Base-by-base conservation (phyloP, 179 eudicot genomes). In the Sideroxylon spinosum region DNA sequence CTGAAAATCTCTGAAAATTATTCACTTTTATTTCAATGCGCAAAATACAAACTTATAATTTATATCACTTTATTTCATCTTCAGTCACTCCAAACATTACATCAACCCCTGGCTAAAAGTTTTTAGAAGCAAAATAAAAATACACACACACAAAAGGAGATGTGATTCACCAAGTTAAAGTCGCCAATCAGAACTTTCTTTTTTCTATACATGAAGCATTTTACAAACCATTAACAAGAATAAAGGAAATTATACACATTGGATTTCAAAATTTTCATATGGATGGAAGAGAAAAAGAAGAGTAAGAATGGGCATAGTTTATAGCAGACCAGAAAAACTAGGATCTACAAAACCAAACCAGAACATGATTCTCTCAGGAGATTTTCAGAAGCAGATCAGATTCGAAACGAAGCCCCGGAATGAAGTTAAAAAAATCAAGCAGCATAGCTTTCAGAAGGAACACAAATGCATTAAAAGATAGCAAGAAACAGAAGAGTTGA, bases 341-440 rank as follows among this genome's bases (percentile, higher is more conserved):
- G 49, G 10, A 63, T 75, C 44, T 29, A 25, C 7, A 46, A 46
- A 32, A 62, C 9, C 13, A 1, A 75, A 48, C 11, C 50, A 57
- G 63, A 32, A 16, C 28, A 74, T 17, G 68, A 29, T 37, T n/a
- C 16, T n/a, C 44, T 55, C 49, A 37, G 44, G 17, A 57, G 63
- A 59, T 55, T 14, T 28, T 29, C 9, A 57, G 66, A 74, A 17
- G 19, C 55, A 69, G 37, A 28, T 17, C 50, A 49, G 61, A 55
- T 66, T 69, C 48, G 52, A 22, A 19, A 69, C 9, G 48, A 20
- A 37, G 57, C 44, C 63, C 62, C 72, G 68, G 56, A 19, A 68
- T 44, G 52, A 9, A 68, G 9, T 48, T 22, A 70, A 72, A 48
- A 60, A 14, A 59, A 78, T 69, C 68, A 68, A 77, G 75, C 14